A percentile compares a stretch with the other conserved stretches of the same genome.
Conservation (phyloP, 2,329 filamentous ascomycete species). For the Colletotrichum tabaci region DNA sequence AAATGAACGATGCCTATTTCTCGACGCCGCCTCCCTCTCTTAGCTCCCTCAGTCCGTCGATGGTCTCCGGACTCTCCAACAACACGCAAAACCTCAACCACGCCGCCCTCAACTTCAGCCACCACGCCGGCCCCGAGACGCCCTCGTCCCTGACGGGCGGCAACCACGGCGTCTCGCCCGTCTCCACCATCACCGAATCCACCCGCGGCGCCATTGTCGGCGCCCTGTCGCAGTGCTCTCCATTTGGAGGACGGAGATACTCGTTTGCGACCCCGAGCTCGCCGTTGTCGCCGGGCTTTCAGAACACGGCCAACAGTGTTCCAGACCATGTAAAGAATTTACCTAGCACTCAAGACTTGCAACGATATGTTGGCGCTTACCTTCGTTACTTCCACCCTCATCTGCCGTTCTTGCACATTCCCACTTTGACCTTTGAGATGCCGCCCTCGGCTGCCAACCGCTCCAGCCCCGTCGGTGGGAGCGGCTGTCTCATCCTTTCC, state of each 20-base stretch:
- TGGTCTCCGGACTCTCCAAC: conserved; percentile 72
- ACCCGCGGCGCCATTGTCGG: conserved; percentile 74
- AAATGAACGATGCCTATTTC: conserved; percentile 81
- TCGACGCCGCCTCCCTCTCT: conserved; percentile 83
- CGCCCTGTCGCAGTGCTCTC: conserved; percentile 70
- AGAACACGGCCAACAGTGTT: conserved; percentile 63
- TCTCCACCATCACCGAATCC: conserved; percentile 76
- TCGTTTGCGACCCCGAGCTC: conserved; percentile 71
- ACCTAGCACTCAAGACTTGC: conserved; percentile 87
- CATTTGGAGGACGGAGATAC: conserved; percentile 75
- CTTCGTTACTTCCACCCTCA: conserved; percentile 95
- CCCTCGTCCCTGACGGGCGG: conserved; percentile 80
- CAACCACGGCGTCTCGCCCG: conserved; percentile 70
- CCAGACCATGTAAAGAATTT: conserved; percentile 71
- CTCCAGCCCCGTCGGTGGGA: conserved; percentile 77
- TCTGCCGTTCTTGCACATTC: conserved; percentile 92
- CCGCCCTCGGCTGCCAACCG: conserved; percentile 74
- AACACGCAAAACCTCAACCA: conserved; percentile 73
- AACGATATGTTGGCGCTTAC: conserved; percentile 91
- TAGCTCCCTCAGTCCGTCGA: conserved; percentile 80
- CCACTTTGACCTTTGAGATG: conserved; percentile 91
- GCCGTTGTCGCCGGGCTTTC: conserved; percentile 67
- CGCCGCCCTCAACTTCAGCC: conserved; percentile 70
- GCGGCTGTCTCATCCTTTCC: conserved; percentile 87
- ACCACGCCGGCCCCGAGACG: conserved; percentile 76